Evolutionary conservation across 2,329 filamentous ascomycete species (phyloP), one percentile per base, ranked within the genome.

Genomic region (Bipolaris victoriae): DNA sequence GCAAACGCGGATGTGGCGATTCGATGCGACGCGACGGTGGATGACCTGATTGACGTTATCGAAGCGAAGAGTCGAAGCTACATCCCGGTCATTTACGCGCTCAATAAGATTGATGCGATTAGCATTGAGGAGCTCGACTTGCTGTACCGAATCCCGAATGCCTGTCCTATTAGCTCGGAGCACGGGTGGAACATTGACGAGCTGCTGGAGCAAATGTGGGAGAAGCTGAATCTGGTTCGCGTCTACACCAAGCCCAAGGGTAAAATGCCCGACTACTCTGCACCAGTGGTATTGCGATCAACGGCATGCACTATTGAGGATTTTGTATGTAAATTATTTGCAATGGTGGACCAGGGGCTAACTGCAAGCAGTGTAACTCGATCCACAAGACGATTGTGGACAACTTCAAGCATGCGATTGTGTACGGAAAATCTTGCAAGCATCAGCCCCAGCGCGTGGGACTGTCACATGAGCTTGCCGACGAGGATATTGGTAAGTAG

Each of bases 231-330:
- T 72, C 84, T 99, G 59, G 88, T 91, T 68, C 87, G 95, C 69
- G 90, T 99, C 44, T 99, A 99, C 81, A 99, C 95, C 56, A 99
- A 99, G 81, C 95, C 95, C 60, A 98, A 99, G 82, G 95, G 95
- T 62, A 92, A 89, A 77, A 84, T 92, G 78, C 95, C 95, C 15
- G 95, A 99, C 78, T 99, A 99, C 80, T 87, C 88, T 57, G 83
- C 90, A 50, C 95, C 95, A 49, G 95, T 99, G 36, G 95, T 99
- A 69, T 82, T 99, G 65, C 88, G 91, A 70, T 86, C 90, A 63
- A 87, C 84, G 50, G 89, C 88, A 66, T 96, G 90, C 77, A 98
- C 93, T 1, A 88, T 99, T 43, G 95, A 99, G 79, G 95, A 98
- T 76, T 99, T 99, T 78, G 93, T 97, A 85, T 83, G 92, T 85